Evolutionary conservation across 139 green algal species (phyloP).

Genomic region (Coelastrella sp.): DNA sequence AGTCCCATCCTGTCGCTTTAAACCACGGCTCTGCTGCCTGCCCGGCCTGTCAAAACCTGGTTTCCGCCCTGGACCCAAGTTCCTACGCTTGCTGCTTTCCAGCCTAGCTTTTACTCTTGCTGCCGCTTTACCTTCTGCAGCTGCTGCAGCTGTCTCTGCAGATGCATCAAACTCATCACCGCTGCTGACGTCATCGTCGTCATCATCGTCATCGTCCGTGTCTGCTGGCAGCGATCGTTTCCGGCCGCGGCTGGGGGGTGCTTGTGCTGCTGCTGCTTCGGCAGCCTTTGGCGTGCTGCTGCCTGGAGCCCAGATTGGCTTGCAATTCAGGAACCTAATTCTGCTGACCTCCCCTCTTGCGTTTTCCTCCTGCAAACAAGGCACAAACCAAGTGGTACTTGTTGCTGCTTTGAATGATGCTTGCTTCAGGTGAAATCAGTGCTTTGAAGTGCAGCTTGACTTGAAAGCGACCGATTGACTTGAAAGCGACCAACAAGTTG

Average conservation of each 20-base stretch:
- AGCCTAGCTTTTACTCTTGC: not conserved
- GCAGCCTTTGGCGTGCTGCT: not conserved
- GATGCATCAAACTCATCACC: not conserved
- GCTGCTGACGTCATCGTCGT: not conserved
- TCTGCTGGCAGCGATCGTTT: not conserved
- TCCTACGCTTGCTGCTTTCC: slow-evolving; percentile 8
- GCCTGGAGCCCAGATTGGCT: slow-evolving; percentile 12
- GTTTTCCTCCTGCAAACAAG: not conserved
- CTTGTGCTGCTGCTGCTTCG: slow-evolving; percentile 21
- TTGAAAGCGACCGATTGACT: too few relatives aligned
- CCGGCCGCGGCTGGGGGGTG: not conserved
- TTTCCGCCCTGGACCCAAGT: not conserved
- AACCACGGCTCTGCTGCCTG: not conserved
- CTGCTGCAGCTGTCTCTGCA: slow-evolving; percentile 1
- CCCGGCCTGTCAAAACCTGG: not conserved
- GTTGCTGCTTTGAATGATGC: not conserved
- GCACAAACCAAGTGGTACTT: not conserved
- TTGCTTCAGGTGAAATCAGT: too few relatives aligned
- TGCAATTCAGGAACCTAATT: not conserved
- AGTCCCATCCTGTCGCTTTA: not conserved
- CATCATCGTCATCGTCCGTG: not conserved
- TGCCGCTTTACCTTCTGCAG: not conserved
- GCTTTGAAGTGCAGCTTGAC: not conserved
- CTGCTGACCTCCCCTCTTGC: not conserved
- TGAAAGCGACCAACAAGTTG: too few relatives aligned